Evolutionary conservation across 139 green algal genomes (phyloP).

Genomic region (Prasinococcaceae sp.): DNA sequence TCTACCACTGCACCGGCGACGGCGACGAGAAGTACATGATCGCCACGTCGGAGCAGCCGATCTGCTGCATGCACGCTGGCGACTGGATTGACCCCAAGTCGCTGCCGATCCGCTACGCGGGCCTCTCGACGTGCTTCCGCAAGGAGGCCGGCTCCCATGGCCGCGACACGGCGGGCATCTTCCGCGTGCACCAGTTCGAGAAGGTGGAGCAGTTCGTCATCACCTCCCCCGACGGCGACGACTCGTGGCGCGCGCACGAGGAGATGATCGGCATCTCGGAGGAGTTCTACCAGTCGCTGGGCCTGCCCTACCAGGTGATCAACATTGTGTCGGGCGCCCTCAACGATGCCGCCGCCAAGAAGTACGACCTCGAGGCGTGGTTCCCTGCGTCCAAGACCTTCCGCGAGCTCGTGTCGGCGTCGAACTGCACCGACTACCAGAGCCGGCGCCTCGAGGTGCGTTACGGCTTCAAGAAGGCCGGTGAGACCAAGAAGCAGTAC

Average conservation of each 20-base stretch:
- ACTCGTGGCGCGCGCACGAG: constrained; percentile 82
- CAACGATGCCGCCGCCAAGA: constrained; percentile 96
- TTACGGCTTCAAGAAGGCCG: constrained; percentile 35
- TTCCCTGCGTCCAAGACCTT: constrained; percentile 82
- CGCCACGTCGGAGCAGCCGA: constrained; percentile 91
- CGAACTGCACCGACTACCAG: constrained; percentile 96
- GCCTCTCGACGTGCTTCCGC: constrained; percentile 97
- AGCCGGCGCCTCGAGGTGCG: constrained; percentile 69
- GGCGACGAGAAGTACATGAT: constrained; percentile 99
- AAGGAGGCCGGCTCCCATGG: constrained; percentile 95
- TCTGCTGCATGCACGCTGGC: constrained; percentile 85
- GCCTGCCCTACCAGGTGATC: constrained; percentile 83
- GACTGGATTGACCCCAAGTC: constrained; percentile 80
- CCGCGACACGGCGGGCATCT: constrained; percentile 75
- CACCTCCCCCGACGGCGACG: constrained; percentile 55
- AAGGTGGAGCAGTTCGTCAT: constrained; percentile 99
- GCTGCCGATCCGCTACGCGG: constrained; percentile 66
- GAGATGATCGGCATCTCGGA: constrained; percentile 93
- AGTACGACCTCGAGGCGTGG: constrained; percentile 98
- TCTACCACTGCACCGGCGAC: constrained; percentile 81
- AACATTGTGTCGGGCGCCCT: constrained; percentile 96
- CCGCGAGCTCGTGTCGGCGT: constrained; percentile 94
- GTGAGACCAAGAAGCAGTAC: constrained; percentile 56
- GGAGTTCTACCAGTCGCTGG: constrained; percentile 52
- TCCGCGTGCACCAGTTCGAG: constrained; percentile 93